phyloP scores from a whole-genome alignment of 2,329 filamentous ascomycete genomes.

The Botrytis fabae region DNA sequence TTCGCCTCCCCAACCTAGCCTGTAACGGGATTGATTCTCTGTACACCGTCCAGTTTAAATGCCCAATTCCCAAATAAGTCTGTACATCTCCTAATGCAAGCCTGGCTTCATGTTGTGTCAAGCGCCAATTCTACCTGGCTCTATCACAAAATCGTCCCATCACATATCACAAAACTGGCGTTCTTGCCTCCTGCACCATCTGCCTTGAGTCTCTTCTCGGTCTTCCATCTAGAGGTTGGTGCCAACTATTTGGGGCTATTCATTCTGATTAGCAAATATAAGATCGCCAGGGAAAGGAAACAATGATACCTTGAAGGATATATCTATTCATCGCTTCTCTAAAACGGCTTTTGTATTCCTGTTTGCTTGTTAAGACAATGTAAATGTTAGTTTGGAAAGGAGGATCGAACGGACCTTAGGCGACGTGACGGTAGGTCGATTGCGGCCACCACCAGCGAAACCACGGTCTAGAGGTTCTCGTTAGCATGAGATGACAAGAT shows the following conservation, averaged over 20 bases:
- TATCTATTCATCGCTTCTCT: constrained; percentile 94
- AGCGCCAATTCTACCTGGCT: background rate
- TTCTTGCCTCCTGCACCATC: constrained; percentile 3
- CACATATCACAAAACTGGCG: background rate
- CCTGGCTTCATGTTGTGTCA: background rate
- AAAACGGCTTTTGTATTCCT: constrained; percentile 90
- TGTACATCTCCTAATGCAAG: background rate
- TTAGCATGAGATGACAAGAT: background rate
- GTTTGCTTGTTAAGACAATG: constrained; percentile 10
- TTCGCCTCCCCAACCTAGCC: background rate
- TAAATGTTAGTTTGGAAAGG: background rate
- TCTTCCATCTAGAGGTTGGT: constrained; percentile 26
- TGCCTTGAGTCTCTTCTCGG: constrained; percentile 22
- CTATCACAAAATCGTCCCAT: too few species aligned
- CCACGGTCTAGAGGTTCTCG: constrained; percentile 61
- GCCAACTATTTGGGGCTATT: constrained; percentile 29
- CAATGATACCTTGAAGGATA: constrained; percentile 45
- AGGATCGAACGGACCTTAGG: constrained; percentile 66
- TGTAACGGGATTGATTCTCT: background rate
- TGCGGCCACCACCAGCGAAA: constrained; percentile 72
- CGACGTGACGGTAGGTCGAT: constrained; percentile 91
- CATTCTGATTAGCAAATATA: background rate
- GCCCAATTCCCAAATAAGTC: background rate
- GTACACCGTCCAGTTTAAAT: background rate
- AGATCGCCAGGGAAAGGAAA: background rate